A percentile compares a stretch with the other conserved stretches of the same genome.
These are phyloP conservation scores for Suillus subluteus DNA, from an alignment of 768 basidiomycete genomes.

Conservation along the genomic window DNA sequence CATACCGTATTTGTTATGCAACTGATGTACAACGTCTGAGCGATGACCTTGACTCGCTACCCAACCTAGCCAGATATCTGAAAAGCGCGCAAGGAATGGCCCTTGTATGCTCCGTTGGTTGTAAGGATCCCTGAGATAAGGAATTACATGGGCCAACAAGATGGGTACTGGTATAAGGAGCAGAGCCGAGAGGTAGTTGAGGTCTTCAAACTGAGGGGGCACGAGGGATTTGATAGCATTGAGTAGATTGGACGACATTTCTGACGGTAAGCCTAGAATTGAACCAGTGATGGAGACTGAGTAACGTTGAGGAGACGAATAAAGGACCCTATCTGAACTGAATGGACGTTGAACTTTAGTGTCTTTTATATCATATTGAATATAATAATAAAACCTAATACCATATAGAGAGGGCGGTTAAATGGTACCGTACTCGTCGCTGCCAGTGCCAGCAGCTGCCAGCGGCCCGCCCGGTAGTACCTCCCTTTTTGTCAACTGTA, in stretches of 20 bases:
- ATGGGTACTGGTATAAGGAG: constrained; percentile 21
- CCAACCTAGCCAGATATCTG: constrained; percentile 74
- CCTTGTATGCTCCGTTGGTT: constrained; percentile 68
- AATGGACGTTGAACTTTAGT: too few species aligned
- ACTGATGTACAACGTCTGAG: constrained; percentile 70
- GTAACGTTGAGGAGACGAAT: neutral
- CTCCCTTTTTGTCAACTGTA: too few species aligned
- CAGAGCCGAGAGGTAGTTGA: constrained; percentile 10
- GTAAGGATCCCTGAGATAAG: constrained; percentile 61
- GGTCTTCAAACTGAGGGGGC: neutral
- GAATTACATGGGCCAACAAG: constrained; percentile 39
- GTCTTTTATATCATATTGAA: too few species aligned
- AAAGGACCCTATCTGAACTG: neutral
- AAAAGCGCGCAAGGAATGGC: constrained; percentile 70
- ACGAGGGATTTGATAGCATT: neutral
- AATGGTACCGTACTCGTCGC: too few species aligned
- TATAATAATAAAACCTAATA: too few species aligned
- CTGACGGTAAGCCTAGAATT: neutral
- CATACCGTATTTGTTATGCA: constrained; percentile 77
- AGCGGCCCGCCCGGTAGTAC: too few species aligned
- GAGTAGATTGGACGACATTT: neutral
- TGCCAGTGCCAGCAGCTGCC: too few species aligned
- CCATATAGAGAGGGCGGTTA: too few species aligned
- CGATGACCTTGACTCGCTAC: constrained; percentile 71
- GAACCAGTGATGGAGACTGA: too few species aligned